Evolutionary conservation across 805 yeast genomes (phyloP).

Genomic region (Vanderwaltozyma tropicalis): DNA sequence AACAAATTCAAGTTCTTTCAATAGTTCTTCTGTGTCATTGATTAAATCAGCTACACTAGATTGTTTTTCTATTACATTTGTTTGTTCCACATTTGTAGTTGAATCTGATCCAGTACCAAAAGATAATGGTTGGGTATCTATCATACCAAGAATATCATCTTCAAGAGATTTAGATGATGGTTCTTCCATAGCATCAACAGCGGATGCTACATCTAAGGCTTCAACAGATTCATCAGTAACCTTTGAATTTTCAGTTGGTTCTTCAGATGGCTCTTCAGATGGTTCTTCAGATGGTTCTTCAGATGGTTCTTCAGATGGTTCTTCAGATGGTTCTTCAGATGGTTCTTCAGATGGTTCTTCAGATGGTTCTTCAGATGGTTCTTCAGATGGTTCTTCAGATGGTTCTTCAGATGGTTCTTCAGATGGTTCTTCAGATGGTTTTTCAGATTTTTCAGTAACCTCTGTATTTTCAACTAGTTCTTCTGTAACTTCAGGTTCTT

Average conservation of each 20-base stretch:
- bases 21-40: constrained; percentile 26
- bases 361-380: neutral
- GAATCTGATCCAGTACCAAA: neutral
- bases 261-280: neutral
- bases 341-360: neutral
- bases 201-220: neutral
- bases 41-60: constrained; percentile 9
- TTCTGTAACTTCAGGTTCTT: neutral
- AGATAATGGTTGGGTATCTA: neutral
- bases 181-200: neutral
- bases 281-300: neutral
- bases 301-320: neutral
- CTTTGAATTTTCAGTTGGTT: neutral
- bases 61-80: neutral
- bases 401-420: neutral
- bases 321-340: neutral
- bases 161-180: neutral
- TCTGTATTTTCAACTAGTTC: constrained; percentile 1
- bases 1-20: constrained; percentile 19
- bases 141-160: neutral
- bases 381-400: neutral
- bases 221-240: no score
- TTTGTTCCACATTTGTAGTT: neutral
- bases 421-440: neutral
- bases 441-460: neutral